Evolutionary conservation across 169 alveolate species (phyloP).

Genomic region (Toxoplasma gondii): DNA sequence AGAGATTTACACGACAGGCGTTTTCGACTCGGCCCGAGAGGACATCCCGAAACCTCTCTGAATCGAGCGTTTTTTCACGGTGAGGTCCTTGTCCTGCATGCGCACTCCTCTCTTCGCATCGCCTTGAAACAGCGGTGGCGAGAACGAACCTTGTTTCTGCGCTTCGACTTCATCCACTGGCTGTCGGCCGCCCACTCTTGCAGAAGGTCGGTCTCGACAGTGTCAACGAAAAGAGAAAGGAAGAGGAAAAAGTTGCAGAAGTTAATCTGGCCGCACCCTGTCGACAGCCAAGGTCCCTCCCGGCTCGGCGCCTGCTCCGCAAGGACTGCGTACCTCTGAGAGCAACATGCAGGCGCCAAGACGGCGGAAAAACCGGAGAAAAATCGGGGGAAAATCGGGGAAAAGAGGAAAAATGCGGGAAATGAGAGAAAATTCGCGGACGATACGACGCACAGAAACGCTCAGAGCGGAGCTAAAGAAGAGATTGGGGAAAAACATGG

Average conservation of each 20-base stretch:
- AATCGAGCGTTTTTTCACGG: too few relatives aligned
- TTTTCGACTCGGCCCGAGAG: too few relatives aligned
- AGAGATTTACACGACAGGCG: too few relatives aligned
- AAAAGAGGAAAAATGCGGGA: background rate
- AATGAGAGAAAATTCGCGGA: background rate
- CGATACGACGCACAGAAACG: background rate
- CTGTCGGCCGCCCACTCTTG: background rate
- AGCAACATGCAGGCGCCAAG: background rate
- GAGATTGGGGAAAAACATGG: background rate
- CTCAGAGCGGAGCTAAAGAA: background rate
- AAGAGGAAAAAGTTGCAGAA: slow-evolving; percentile 52
- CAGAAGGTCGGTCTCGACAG: slow-evolving; percentile 46
- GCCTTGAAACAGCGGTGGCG: background rate
- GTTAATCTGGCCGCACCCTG: slow-evolving; percentile 55
- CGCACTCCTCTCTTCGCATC: background rate
- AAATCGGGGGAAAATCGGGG: background rate
- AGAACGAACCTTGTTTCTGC: too few relatives aligned
- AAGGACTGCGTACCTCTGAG: background rate
- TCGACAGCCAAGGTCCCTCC: slow-evolving; percentile 64
- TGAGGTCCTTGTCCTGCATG: too few relatives aligned
- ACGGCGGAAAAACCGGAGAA: background rate
- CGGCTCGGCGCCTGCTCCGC: slow-evolving; percentile 28
- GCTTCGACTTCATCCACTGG: background rate
- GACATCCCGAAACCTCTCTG: too few relatives aligned
- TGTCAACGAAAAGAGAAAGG: slow-evolving; percentile 45